Percentiles rank a stretch among this genome's conserved stretches.
Evolutionary conservation across 2,329 filamentous ascomycete species (phyloP).

Genomic region (Colletotrichum eremochloae): DNA sequence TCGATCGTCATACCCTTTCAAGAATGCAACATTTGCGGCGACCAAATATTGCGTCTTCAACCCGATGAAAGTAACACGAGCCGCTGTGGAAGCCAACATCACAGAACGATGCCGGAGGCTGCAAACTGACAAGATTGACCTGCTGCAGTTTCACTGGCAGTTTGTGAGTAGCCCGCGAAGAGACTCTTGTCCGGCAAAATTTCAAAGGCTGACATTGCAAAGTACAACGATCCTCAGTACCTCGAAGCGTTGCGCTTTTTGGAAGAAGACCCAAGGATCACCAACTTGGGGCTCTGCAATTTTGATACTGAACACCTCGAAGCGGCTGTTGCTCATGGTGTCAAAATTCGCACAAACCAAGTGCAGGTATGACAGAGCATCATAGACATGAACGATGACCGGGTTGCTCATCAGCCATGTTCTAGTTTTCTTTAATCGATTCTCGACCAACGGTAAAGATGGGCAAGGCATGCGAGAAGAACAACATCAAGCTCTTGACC

Average conservation of each 20-base stretch:
- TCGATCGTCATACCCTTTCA: conserved; percentile 47
- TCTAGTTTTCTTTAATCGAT: conserved; percentile 31
- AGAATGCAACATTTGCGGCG: conserved; percentile 47
- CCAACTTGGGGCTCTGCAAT: conserved; percentile 29
- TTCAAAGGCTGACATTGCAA: not conserved
- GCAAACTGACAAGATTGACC: conserved; percentile 49
- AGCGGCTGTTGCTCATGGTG: not conserved
- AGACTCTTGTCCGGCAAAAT: fast-evolving
- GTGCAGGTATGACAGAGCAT: conserved; percentile 21
- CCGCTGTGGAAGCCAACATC: conserved; percentile 48
- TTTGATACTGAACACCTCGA: conserved; percentile 29
- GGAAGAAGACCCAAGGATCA: conserved; percentile 12
- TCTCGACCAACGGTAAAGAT: conserved; percentile 18
- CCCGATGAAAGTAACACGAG: conserved; percentile 47
- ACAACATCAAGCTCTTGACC: conserved; percentile 22
- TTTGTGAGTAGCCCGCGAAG: conserved; percentile 45
- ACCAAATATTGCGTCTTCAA: conserved; percentile 55
- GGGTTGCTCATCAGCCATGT: no score
- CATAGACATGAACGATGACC: not conserved
- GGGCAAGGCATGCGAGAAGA: conserved; percentile 24
- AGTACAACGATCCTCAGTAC: conserved; percentile 36
- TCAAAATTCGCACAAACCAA: conserved; percentile 31
- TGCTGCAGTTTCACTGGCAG: conserved; percentile 55
- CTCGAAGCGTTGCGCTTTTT: conserved; percentile 26
- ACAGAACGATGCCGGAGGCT: conserved; percentile 52